Evolutionary conservation across 257 asterid genomes (phyloP).

Genomic region (Datura wrightii): DNA sequence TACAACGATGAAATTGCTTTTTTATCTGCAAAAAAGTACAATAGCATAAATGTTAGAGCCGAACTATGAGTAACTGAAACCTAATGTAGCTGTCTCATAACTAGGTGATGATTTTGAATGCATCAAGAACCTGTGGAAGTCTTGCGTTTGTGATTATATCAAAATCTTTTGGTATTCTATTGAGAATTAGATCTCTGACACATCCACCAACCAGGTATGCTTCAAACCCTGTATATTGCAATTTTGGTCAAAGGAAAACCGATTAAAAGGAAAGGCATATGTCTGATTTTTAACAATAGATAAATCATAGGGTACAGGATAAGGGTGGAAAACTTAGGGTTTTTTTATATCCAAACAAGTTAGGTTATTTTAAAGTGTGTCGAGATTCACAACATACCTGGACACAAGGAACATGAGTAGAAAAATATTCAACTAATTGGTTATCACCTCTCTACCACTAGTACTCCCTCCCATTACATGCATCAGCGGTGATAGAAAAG

Average conservation of each 20-base stretch:
- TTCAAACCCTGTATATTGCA: conserved; percentile 61
- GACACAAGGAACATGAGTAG: neutral
- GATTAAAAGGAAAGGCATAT: neutral
- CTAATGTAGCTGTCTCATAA: neutral
- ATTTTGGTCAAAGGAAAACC: neutral
- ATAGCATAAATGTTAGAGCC: neutral
- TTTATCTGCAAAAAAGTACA: conserved; percentile 54
- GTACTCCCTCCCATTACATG: conserved; percentile 7
- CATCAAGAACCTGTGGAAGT: conserved; percentile 61
- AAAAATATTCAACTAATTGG: conserved; percentile 9
- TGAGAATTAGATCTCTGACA: conserved; percentile 88
- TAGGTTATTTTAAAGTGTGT: neutral
- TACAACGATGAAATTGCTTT: conserved; percentile 50
- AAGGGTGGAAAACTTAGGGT: conserved; percentile 21
- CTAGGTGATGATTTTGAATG: neutral
- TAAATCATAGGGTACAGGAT: neutral
- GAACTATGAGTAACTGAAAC: neutral
- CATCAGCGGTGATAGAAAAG: neutral
- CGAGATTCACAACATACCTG: neutral
- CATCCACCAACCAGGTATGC: conserved; percentile 99
- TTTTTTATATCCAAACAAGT: neutral
- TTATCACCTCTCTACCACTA: conserved; percentile 1
- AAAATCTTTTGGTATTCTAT: conserved; percentile 85
- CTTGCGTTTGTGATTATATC: conserved; percentile 86
- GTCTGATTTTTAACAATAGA: neutral